Percentiles rank a stretch among this genome's conserved stretches.
phyloP scores from a whole-genome alignment of 2,329 filamentous ascomycete species.

The Onygenales sp. region DNA sequence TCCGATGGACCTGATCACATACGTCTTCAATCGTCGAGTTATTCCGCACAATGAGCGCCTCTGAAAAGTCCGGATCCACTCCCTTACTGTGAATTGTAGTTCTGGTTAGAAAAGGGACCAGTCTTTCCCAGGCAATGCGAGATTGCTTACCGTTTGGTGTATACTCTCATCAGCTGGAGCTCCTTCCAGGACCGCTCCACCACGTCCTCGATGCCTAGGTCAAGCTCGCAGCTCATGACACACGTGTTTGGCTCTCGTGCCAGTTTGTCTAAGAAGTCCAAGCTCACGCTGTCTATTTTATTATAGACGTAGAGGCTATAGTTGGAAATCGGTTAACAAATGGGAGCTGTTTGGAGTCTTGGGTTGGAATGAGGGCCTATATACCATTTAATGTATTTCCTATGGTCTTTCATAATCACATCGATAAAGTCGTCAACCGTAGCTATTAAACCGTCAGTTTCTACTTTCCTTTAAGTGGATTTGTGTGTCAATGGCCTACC shows the following conservation, averaged over 20 bases:
- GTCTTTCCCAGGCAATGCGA: neutral
- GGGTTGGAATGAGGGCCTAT: constrained; percentile 6
- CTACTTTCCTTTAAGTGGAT: neutral
- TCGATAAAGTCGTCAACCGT: constrained; percentile 99
- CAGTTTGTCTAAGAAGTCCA: constrained; percentile 86
- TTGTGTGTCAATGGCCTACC: constrained; percentile 29
- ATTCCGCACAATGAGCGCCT: constrained; percentile 84
- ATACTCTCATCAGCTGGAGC: constrained; percentile 78
- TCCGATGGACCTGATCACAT: constrained; percentile 88
- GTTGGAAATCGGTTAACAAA: too few relatives aligned
- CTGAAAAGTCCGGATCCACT: constrained; percentile 74
- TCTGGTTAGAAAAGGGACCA: too few relatives aligned
- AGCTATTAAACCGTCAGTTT: constrained; percentile 35
- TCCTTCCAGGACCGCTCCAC: constrained; percentile 94
- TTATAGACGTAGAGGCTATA: constrained; percentile 90
- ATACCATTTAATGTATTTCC: constrained; percentile 82
- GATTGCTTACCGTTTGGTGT: constrained; percentile 64
- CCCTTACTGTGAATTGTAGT: constrained; percentile 55
- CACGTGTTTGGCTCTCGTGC: constrained; percentile 88
- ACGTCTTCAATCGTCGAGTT: constrained; percentile 93
- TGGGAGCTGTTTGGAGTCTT: too few relatives aligned
- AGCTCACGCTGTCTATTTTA: constrained; percentile 92
- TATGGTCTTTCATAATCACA: constrained; percentile 97
- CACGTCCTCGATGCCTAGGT: constrained; percentile 86
- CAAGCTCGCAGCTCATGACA: constrained; percentile 95